A percentile compares a stretch with the other conserved stretches of the same genome.
Conservation (phyloP, 306 rosid genomes). For the Cucumis melo region DNA sequence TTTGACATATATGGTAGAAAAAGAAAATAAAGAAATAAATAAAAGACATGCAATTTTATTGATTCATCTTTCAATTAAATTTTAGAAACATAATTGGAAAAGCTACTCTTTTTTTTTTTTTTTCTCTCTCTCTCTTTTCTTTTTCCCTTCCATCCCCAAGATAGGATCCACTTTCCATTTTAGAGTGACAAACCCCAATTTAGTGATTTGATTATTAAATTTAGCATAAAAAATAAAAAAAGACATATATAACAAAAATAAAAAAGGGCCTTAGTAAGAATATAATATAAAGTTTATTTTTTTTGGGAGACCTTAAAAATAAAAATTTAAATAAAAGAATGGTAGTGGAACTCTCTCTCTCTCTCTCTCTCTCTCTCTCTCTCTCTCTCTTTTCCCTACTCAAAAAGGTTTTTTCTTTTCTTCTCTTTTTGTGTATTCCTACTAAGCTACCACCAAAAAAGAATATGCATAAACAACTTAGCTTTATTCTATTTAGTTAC, state of each 20-base stretch:
- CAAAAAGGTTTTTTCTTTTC: not conserved
- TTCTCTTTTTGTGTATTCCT: not conserved
- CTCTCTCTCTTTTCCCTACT: not conserved
- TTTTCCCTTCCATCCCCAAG: not conserved
- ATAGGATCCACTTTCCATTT: slow-evolving; percentile 4
- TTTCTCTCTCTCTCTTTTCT: too few species aligned
- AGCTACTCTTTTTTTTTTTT: too few species aligned
- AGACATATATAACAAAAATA: not conserved
- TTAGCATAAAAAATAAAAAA: not conserved
- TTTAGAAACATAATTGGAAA: not conserved
- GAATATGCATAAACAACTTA: not conserved
- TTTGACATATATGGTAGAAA: not conserved
- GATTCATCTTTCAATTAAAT: not conserved
- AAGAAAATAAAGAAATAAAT: not conserved
- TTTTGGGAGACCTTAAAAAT: not conserved
- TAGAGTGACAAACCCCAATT: not conserved
- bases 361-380: not conserved
- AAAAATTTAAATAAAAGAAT: not conserved
- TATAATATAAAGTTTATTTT: not conserved
- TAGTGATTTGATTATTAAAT: not conserved
- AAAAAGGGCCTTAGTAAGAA: not conserved
- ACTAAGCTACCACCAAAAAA: slow-evolving; percentile 1
- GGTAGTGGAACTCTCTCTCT: not conserved
- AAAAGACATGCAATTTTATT: not conserved
- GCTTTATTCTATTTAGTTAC: not conserved